Evolutionary conservation across 805 yeast species (phyloP), one percentile per base, ranked within the genome.

Genomic region (Wickerhamiella bombiphila): DNA sequence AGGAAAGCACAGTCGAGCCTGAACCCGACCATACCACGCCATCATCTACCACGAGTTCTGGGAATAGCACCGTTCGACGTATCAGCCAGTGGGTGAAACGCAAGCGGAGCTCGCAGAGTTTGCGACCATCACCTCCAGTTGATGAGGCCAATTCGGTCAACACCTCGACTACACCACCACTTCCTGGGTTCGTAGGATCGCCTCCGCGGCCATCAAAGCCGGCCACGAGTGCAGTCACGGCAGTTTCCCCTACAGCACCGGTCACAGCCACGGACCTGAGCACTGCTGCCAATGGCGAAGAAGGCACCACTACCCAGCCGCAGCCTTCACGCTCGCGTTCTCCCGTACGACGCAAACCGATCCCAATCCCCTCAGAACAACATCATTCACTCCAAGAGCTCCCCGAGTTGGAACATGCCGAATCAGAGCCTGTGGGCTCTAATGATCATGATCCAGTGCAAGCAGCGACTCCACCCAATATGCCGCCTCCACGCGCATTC

Each of bases 61-160:
- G 11, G 9, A 17, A 28, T 20, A 29, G 34, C 21, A 36, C 31
- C 8, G 38, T 36, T 8, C 38, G 38, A 14, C 21, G 32, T 16
- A 24, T 39, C 22, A 35, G 39, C 19, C 26, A 29, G 28, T 39
- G 42, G 42, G 36, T 39, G n/a, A 34, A 29, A 19, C 20, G 32
- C 22, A 34, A 38, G 30, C 38, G 42, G 22, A 30, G 42, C 20
- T 11, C 19, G 9, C 42, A 25, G 29, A 36, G 34, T 29, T 29
- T 36, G 21, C 21, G 21, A 13, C 9, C 16, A 13, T 9, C 29
- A 5, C 13, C 13, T 24, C 11, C 26, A 9, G 26, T 9, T 24
- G 26, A 24, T n/a, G n/a, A n/a, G n/a, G n/a, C n/a, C n/a, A n/a
- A n/a, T n/a, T n/a, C n/a, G n/a, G n/a, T n/a, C n/a, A n/a, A n/a